Evolutionary conservation across 495 filamentous ascomycete species (phyloP).

Genomic region (Lepraria neglecta): DNA sequence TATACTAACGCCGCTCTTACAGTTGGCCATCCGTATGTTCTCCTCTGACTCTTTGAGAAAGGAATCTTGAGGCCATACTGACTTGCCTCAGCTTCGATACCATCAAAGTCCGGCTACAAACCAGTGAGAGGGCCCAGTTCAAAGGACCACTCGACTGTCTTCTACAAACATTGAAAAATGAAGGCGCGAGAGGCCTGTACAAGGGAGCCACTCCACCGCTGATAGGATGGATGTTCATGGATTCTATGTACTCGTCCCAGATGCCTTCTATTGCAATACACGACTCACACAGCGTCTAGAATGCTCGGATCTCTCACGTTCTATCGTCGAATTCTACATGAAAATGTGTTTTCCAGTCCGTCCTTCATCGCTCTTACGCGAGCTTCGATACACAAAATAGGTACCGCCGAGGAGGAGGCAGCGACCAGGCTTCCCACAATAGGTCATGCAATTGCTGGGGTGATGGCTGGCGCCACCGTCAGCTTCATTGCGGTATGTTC

Average conservation of each 20-base stretch:
- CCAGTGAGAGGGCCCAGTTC: conserved; percentile 70
- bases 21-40: conserved; percentile 63
- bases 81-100: conserved; percentile 66
- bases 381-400: conserved; percentile 21
- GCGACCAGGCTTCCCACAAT: conserved; percentile 57
- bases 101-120: conserved; percentile 92
- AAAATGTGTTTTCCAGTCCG: conserved; percentile 66
- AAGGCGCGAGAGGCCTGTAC: conserved; percentile 73
- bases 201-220: conserved; percentile 86
- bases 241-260: conserved; percentile 54
- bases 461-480: conserved; percentile 83
- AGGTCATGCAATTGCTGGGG: conserved; percentile 80
- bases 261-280: background rate
- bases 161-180: conserved; percentile 69
- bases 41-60: background rate
- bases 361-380: conserved; percentile 33
- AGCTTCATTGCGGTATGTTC: conserved; percentile 54
- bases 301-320: conserved; percentile 90
- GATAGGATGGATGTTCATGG: conserved; percentile 98
- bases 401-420: conserved; percentile 26
- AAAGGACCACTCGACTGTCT: conserved; percentile 82
- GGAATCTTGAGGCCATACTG: conserved; percentile 43
- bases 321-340: conserved; percentile 74
- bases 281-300: conserved; percentile 30
- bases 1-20: conserved; percentile 10